phyloP scores from a whole-genome alignment of 805 yeast species.

The Schizosaccharomyces lindneri region DNA sequence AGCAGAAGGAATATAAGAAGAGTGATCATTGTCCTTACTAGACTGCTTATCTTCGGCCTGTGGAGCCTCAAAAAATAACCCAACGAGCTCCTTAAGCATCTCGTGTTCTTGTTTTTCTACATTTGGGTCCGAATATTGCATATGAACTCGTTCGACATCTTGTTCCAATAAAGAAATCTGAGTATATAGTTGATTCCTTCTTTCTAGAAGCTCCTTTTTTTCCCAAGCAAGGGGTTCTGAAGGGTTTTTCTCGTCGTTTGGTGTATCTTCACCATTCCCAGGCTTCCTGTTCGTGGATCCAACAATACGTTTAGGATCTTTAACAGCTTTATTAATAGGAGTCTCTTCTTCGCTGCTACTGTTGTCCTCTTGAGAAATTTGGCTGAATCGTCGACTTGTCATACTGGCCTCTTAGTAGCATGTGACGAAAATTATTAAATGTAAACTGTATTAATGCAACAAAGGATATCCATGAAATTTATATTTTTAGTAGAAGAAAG shows the following conservation, averaged over 20 bases:
- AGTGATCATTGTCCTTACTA: not conserved
- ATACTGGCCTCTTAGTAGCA: not conserved
- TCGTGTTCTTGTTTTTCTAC: not conserved
- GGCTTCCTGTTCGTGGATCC: not conserved
- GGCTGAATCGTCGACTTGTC: not conserved
- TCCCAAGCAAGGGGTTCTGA: not conserved
- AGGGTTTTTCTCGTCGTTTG: not conserved
- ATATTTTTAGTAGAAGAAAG: too few species aligned
- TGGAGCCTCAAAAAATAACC: not conserved
- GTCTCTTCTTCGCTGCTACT: not conserved
- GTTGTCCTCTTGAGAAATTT: not conserved
- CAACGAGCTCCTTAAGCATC: not conserved
- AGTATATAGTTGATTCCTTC: not conserved
- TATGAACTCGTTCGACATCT: not conserved
- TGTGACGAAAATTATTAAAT: too few species aligned
- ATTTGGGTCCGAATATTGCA: not conserved
- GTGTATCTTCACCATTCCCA: not conserved
- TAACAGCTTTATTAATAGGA: not conserved
- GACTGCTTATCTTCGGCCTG: not conserved
- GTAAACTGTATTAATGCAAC: not conserved
- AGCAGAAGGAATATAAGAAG: too few species aligned
- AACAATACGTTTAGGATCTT: not conserved
- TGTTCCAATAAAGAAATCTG: not conserved
- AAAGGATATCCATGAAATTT: not conserved
- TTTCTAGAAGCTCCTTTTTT: not conserved